Conservation (phyloP, 257 asterid species). For the Jacaranda copaia region DNA sequence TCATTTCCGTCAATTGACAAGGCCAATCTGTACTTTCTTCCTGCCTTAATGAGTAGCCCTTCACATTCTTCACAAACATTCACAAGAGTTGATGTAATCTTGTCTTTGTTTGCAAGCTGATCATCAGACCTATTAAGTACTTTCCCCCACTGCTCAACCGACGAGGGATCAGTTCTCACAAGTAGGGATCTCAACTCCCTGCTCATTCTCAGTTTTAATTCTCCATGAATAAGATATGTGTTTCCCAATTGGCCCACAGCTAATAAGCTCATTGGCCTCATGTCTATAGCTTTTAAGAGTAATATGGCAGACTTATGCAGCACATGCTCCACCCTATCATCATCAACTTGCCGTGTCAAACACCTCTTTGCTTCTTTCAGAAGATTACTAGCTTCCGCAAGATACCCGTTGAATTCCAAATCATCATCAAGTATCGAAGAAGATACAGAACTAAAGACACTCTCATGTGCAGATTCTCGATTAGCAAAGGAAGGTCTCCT, state of each 20-base stretch:
- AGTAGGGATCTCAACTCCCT: conserved; percentile 72
- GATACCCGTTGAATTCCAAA: conserved; percentile 64
- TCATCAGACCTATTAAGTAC: conserved; percentile 42
- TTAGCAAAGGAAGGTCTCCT: conserved; percentile 38
- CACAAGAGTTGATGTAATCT: conserved; percentile 61
- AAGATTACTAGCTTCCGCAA: conserved; percentile 71
- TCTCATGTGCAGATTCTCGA: conserved; percentile 44
- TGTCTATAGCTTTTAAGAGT: conserved; percentile 72
- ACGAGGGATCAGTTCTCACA: conserved; percentile 43
- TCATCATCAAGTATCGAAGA: conserved; percentile 50
- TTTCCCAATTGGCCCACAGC: conserved; percentile 92
- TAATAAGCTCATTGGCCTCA: conserved; percentile 89
- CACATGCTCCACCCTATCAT: conserved; percentile 61
- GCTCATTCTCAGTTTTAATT: conserved; percentile 72
- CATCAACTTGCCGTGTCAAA: conserved; percentile 47
- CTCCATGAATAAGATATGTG: conserved; percentile 92
- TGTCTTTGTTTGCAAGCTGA: conserved; percentile 47
- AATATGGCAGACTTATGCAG: conserved; percentile 62
- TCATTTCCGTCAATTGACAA: conserved; percentile 89
- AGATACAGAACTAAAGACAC: conserved; percentile 37
- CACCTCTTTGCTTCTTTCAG: conserved; percentile 73
- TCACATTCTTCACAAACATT: conserved; percentile 86
- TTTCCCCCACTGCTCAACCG: conserved; percentile 44
- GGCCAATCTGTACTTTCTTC: conserved; percentile 80
- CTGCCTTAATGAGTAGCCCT: conserved; percentile 83